Evolutionary conservation across 805 yeast species (phyloP).

Genomic region (Maudiozyma saulgeensis): DNA sequence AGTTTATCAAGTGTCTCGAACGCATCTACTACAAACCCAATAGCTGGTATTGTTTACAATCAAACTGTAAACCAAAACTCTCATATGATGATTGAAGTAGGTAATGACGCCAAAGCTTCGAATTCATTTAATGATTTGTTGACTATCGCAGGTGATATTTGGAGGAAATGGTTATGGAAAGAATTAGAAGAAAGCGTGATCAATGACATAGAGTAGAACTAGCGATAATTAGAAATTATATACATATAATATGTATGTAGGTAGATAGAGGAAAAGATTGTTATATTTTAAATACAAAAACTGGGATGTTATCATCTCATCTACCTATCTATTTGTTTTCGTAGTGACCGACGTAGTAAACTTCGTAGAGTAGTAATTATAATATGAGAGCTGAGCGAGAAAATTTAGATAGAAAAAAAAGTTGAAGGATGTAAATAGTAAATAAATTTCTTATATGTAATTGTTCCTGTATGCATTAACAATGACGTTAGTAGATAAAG

Average conservation of each 20-base stretch:
- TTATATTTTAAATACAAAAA: no score
- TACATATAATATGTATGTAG: background rate
- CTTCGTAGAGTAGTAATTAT: no score
- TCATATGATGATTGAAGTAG: slow-evolving; percentile 27
- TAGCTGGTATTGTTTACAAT: background rate
- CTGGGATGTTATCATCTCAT: no score
- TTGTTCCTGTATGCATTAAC: no score
- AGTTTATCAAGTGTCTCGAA: background rate
- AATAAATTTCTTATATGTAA: no score
- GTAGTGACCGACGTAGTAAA: no score
- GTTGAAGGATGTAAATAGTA: no score
- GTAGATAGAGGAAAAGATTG: no score
- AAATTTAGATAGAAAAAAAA: no score
- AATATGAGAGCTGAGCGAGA: no score
- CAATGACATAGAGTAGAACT: slow-evolving; percentile 4
- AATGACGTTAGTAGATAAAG: no score
- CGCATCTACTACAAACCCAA: background rate
- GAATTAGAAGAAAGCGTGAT: slow-evolving; percentile 39
- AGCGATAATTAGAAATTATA: background rate
- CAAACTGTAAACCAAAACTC: slow-evolving; percentile 1
- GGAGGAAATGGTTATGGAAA: slow-evolving; percentile 74
- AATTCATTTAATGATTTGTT: slow-evolving; percentile 67
- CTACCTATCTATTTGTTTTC: no score
- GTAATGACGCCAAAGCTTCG: slow-evolving; percentile 35
- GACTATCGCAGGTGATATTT: slow-evolving; percentile 73